Evolutionary conservation across 2,329 filamentous ascomycete species (phyloP).

Genomic region (Cladosporium oxysporum): DNA sequence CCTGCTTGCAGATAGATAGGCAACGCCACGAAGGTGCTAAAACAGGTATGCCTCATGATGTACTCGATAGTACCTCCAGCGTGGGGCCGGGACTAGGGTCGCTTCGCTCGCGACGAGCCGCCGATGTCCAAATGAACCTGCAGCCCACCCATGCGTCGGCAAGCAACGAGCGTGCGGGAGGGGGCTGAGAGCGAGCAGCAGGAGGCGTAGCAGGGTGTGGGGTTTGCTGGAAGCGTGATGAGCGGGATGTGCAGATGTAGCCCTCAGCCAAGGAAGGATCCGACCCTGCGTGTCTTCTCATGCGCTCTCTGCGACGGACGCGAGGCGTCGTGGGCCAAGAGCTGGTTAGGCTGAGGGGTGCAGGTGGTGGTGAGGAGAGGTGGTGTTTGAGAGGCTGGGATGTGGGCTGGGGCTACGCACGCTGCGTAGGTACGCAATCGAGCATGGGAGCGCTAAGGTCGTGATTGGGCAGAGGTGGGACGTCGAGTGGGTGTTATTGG

Average conservation of each 20-base stretch:
- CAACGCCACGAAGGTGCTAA: background rate
- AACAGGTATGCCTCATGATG: background rate
- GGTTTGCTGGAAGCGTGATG: background rate
- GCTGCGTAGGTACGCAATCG: background rate
- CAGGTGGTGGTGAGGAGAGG: conserved; percentile 5
- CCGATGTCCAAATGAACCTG: background rate
- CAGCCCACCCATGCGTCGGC: background rate
- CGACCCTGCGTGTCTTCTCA: background rate
- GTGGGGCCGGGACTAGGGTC: background rate
- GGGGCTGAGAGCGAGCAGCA: background rate
- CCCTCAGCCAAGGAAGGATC: conserved; percentile 1
- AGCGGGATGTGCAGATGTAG: conserved; percentile 10
- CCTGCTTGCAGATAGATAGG: background rate
- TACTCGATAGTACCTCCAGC: background rate
- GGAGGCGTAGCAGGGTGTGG: background rate
- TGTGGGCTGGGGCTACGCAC: background rate
- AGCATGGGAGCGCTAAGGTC: background rate
- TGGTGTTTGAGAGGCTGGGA: conserved; percentile 3
- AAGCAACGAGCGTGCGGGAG: background rate
- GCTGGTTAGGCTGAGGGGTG: background rate
- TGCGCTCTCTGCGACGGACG: background rate
- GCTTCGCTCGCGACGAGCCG: background rate
- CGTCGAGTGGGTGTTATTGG: background rate
- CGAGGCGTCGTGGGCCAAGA: conserved; percentile 7
- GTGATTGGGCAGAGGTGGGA: background rate